Evolutionary conservation across 306 rosid species (phyloP).

Genomic region (Glycyrrhiza uralensis): DNA sequence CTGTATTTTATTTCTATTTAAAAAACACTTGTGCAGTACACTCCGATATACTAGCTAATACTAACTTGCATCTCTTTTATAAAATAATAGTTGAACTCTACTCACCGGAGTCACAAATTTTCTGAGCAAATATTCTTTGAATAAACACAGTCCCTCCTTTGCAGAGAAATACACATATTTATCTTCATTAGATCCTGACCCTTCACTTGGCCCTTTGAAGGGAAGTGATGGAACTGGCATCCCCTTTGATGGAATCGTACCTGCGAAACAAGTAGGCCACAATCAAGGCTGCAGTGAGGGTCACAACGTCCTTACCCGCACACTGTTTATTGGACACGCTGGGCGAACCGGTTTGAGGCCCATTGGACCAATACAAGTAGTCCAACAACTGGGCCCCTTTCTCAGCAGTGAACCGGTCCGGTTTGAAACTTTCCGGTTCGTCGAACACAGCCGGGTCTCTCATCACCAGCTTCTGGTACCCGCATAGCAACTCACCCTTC

Average conservation of each 20-base stretch:
- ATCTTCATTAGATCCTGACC: not conserved
- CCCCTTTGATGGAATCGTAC: conserved; percentile 68
- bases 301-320: conserved; percentile 67
- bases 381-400: conserved; percentile 52
- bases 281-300: conserved; percentile 53
- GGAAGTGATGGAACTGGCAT: conserved; percentile 55
- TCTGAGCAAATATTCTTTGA: not conserved
- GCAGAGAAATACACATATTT: not conserved
- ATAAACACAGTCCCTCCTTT: not conserved
- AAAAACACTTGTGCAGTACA: no score
- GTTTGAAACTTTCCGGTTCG: conserved; percentile 67
- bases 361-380: conserved; percentile 87
- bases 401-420: conserved; percentile 65
- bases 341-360: conserved; percentile 71
- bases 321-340: conserved; percentile 71
- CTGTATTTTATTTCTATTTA: no score
- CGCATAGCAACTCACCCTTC: conserved; percentile 88
- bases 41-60: no score
- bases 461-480: conserved; percentile 75
- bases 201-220: conserved; percentile 47
- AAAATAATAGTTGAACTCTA: not conserved
- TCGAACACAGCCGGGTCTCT: conserved; percentile 54
- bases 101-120: not conserved
- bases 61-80: no score
- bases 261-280: conserved; percentile 63